phyloP scores from a whole-genome alignment of 306 rosid genomes.

The Arachis stenosperma region DNA sequence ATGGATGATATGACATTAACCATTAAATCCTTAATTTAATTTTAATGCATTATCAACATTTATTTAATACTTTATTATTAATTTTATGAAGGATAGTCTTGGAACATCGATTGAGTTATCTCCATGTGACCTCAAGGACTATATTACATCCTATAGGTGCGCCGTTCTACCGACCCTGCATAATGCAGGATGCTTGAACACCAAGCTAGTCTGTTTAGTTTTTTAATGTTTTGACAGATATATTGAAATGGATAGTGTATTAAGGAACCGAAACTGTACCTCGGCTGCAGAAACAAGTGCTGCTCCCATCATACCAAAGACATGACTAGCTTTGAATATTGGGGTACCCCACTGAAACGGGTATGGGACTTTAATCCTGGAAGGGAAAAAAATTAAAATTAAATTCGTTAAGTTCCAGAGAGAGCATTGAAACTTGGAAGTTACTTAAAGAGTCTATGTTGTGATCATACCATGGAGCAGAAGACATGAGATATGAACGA shows the following conservation, averaged over 20 bases:
- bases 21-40: too few species aligned
- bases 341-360: slow-evolving; percentile 99
- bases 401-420: slow-evolving; percentile 5
- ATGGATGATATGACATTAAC: too few species aligned
- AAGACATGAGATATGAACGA: slow-evolving; percentile 64
- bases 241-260: not conserved
- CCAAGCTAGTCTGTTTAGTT: too few species aligned
- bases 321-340: slow-evolving; percentile 91
- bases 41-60: too few species aligned
- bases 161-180: too few species aligned
- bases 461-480: slow-evolving; percentile 78
- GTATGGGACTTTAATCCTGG: slow-evolving; percentile 81
- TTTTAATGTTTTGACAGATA: too few species aligned
- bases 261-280: slow-evolving; percentile 52
- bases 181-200: too few species aligned
- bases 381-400: slow-evolving; percentile 36
- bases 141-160: too few species aligned
- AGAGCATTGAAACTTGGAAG: not conserved
- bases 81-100: too few species aligned
- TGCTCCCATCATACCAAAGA: slow-evolving; percentile 96
- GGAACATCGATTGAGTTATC: too few species aligned
- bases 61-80: too few species aligned
- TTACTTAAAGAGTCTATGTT: not conserved
- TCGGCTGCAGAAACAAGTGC: slow-evolving; percentile 89
- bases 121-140: too few species aligned